Conservation (phyloP, 257 asterid genomes). For the Coffea eugenioides region DNA sequence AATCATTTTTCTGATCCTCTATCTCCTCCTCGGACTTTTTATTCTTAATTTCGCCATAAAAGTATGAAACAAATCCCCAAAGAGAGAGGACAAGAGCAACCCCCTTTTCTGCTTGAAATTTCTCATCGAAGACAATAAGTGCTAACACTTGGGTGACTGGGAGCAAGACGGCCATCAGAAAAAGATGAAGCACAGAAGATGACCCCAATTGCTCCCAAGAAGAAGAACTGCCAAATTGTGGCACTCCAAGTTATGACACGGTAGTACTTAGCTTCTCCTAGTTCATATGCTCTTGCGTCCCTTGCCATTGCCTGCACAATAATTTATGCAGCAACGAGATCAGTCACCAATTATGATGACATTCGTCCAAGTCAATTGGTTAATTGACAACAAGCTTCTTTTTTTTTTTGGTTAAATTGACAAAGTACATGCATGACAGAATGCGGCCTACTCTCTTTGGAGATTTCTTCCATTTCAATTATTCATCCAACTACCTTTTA, state of each 20-base stretch:
- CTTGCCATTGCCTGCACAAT: slow-evolving; percentile 18
- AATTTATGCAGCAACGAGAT: no score
- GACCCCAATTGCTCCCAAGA: slow-evolving; percentile 25
- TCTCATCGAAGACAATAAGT: slow-evolving; percentile 12
- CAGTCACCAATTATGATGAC: no score
- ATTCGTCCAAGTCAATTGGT: no score
- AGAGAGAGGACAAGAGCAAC: slow-evolving; percentile 27
- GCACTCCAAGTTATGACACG: slow-evolving; percentile 11
- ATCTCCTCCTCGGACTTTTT: neutral
- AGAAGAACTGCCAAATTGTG: slow-evolving; percentile 17
- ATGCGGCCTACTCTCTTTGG: neutral
- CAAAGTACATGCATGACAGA: neutral
- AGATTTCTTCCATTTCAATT: neutral
- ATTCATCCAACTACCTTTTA: neutral
- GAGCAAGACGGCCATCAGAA: slow-evolving; percentile 17
- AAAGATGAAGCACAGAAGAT: slow-evolving; percentile 25
- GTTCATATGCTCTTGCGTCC: slow-evolving; percentile 25
- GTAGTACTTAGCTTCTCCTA: slow-evolving; percentile 29
- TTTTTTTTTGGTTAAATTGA: no score
- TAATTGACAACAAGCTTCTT: no score
- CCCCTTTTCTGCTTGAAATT: neutral
- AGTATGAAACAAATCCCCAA: slow-evolving; percentile 38
- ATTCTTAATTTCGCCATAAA: slow-evolving; percentile 32
- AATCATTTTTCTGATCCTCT: neutral
- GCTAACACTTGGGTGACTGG: neutral